Evolutionary conservation across 768 basidiomycete genomes (phyloP), one percentile per base, ranked within the genome.

Genomic region (Hygrocybe coccinea): DNA sequence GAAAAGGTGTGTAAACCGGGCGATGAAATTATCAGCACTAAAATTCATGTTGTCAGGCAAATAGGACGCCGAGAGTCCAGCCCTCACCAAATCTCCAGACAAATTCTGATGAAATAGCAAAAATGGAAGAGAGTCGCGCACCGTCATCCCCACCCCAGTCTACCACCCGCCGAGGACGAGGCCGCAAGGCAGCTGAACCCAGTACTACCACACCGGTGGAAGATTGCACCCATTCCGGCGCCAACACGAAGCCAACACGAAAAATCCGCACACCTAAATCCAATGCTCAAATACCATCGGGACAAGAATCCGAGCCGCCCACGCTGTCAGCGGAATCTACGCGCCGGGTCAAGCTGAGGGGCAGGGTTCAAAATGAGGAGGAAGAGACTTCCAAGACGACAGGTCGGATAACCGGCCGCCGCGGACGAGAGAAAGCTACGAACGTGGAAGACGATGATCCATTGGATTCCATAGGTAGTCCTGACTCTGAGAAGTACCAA

Each of bases 391-490:
- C 55, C 2, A 64, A 61, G 54, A 55, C 62, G 22, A 14, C 58
- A 39, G 22, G 62, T 22, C 17, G 17, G 5, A 46, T 7, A 4
- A 4, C 17, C 17, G 17, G 53, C 52, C 56, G 55, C 57, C 61
- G 54, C 64, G 60, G 60, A 17, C 65, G 61, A 38, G 59, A 59
- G 8, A 58, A 56, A 17, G 57, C 59, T 21, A 49, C 54, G 24
- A 62, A 62, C 45, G 58, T 64, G 37, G 60, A 64, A 34, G 65
- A 56, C 10, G 60, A 62, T 7, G 67, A 67, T 43, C 60, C 64
- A 22, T 60, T 64, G 17, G 64, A 66, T 54, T 54, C 64, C 2
- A 60, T 67, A n/a, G 60, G 52, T 7, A 52, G 51, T 15, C 57
- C 59, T 5, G 62, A 63, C 44, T 47, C 57, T 6, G 61, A 59